A percentile compares a stretch with the other conserved stretches of the same genome.
Conservation (phyloP, 2,329 filamentous ascomycete genomes). For the Phialophora verrucosa region DNA sequence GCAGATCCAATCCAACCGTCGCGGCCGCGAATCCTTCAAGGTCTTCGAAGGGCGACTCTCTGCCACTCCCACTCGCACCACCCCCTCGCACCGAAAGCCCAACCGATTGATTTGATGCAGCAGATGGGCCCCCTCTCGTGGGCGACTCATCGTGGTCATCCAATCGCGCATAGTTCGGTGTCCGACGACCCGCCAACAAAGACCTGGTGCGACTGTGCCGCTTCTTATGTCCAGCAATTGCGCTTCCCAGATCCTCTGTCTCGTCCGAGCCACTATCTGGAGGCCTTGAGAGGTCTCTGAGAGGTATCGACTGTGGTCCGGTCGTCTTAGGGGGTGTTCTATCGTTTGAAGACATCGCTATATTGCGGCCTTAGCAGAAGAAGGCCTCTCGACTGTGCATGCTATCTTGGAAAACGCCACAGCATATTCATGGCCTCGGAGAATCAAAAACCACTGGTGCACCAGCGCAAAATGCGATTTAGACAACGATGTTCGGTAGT, state of each 20-base stretch:
- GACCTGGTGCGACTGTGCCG: slow-evolving; percentile 51
- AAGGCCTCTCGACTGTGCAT: not conserved
- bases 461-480: not conserved
- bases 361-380: slow-evolving; percentile 5
- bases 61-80: slow-evolving; percentile 46
- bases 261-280: slow-evolving; percentile 43
- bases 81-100: slow-evolving; percentile 22
- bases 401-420: slow-evolving; percentile 4
- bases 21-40: slow-evolving; percentile 50
- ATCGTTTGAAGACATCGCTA: slow-evolving; percentile 37
- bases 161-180: slow-evolving; percentile 40
- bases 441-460: not conserved
- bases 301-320: slow-evolving; percentile 66
- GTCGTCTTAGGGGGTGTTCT: slow-evolving; percentile 37
- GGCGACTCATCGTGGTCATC: slow-evolving; percentile 33
- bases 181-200: slow-evolving; percentile 51
- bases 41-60: slow-evolving; percentile 48
- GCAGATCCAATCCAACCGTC: slow-evolving; percentile 51
- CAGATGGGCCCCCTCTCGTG: slow-evolving; percentile 32
- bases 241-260: slow-evolving; percentile 41
- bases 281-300: slow-evolving; percentile 65
- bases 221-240: slow-evolving; percentile 36
- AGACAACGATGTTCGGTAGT: not conserved
- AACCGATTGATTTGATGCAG: slow-evolving; percentile 11
- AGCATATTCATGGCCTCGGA: slow-evolving; percentile 10